Conservation (phyloP, 192 early-diverging fungal genomes). For the Coemansia sp. region DNA sequence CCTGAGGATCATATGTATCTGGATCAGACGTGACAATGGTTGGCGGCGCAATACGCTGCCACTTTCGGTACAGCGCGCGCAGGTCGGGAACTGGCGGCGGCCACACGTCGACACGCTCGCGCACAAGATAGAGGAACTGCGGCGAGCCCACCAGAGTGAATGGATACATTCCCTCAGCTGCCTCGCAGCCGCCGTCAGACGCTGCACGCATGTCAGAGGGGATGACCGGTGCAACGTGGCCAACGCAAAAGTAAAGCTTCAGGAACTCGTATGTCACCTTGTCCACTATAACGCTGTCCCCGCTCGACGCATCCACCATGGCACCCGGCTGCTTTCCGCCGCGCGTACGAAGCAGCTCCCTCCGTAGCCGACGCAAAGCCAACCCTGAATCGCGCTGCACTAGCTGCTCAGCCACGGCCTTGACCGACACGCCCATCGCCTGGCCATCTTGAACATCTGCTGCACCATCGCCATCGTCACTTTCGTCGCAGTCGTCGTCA, state of each 20-base stretch:
- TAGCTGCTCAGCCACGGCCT: not conserved
- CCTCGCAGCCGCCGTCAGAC: not conserved
- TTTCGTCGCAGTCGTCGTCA: constrained; percentile 5
- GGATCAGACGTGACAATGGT: constrained; percentile 46
- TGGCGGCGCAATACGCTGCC: constrained; percentile 36
- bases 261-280: constrained; percentile 55
- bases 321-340: constrained; percentile 23
- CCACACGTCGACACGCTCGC: constrained; percentile 53
- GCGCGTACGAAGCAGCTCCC: constrained; percentile 30
- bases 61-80: constrained; percentile 35
- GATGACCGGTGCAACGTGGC: not conserved
- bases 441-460: not conserved
- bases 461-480: not conserved
- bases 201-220: not conserved
- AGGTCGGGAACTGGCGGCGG: constrained; percentile 50
- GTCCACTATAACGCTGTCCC: constrained; percentile 46
- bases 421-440: not conserved
- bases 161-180: constrained; percentile 6
- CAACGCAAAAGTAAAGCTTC: constrained; percentile 48
- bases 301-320: constrained; percentile 41
- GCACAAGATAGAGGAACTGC: constrained; percentile 44
- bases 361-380: constrained; percentile 4
- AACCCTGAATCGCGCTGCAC: not conserved
- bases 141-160: constrained; percentile 40
- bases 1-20: constrained; percentile 39